Evolutionary conservation across 805 yeast species (phyloP), one percentile per base, ranked within the genome.

Genomic region (Henningerozyma blattae): DNA sequence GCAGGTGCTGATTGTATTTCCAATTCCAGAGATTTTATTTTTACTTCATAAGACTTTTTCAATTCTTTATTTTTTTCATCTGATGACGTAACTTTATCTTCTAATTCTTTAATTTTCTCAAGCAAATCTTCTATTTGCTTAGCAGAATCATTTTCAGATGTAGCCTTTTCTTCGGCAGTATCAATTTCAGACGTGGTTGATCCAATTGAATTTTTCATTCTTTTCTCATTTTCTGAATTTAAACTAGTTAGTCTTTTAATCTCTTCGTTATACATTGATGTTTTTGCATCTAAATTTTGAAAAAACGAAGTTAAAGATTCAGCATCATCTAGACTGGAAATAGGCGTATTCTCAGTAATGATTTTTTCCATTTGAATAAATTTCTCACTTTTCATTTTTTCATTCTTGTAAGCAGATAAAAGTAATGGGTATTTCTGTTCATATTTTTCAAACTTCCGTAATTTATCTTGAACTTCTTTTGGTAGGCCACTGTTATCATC

Each of bases 381-480:
- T 29, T 77, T 64, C 30, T 70, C 77, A 2, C 68, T 61, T 45
- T 77, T 80, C 32, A 68, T 63, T 59, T 81, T 84, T 53, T 87
- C 95, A 1, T 67, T 61, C 49, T 85, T 82, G 59, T 84, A 91
- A 0, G 97, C 95, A 29, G 79, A 79, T 33, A 86, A 66, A 13
- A 89, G 62, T 28, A 75, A 61, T 0, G 98, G 98, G 51, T 91
- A 89, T 54, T 85, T 86, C 33, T 79, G 80, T 54, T 89, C 97
- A 54, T 87, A 89, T 53, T 85, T 86, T 36, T 68, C 73, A 48
- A 81, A 83, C 59, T 84, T 87, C 36, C 68, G 68, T 54, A 86
- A 56, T 47, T 77, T 80, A 5, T 75, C 58, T 38, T 70, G 68
- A 14, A 85, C 57, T 4, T 69, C 73, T 2, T 69, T 67, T 0